A percentile compares a stretch with the other conserved stretches of the same genome.
phyloP scores from a whole-genome alignment of 768 basidiomycete genomes.

The Trametes elegans region DNA sequence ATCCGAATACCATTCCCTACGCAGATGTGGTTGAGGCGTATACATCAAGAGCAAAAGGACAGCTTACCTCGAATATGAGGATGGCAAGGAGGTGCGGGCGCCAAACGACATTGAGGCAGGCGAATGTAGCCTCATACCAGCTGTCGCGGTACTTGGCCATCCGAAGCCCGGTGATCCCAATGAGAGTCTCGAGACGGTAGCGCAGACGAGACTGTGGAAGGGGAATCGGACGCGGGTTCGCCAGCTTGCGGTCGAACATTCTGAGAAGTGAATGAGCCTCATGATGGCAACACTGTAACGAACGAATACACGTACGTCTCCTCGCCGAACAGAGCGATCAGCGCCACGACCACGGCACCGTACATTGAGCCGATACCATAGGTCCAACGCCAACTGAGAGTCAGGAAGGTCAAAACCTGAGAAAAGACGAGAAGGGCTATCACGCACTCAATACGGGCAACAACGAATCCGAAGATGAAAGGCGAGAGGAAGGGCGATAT shows the following conservation, averaged over 20 bases:
- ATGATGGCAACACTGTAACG: not conserved
- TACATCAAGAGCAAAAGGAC: no score
- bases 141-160: constrained; percentile 55
- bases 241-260: constrained; percentile 59
- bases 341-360: constrained; percentile 47
- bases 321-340: constrained; percentile 60
- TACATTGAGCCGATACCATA: constrained; percentile 68
- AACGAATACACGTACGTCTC: constrained; percentile 50
- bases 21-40: not conserved
- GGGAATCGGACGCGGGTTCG: constrained; percentile 42
- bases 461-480: constrained; percentile 66
- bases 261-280: constrained; percentile 31
- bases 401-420: not conserved
- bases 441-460: constrained; percentile 47
- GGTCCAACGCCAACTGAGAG: constrained; percentile 55
- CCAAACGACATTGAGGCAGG: constrained; percentile 55
- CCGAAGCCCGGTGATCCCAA: constrained; percentile 61
- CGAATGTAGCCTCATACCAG: constrained; percentile 45
- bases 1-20: constrained; percentile 60
- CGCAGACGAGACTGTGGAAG: constrained; percentile 41
- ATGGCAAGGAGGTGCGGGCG: constrained; percentile 56
- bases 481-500: constrained; percentile 64
- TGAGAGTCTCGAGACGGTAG: constrained; percentile 54
- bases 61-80: constrained; percentile 49
- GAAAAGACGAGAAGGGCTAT: constrained; percentile 5